These are phyloP conservation scores for Stevia rebaudiana DNA, from an alignment of 140 eudicot genomes.

Conservation along the genomic window DNA sequence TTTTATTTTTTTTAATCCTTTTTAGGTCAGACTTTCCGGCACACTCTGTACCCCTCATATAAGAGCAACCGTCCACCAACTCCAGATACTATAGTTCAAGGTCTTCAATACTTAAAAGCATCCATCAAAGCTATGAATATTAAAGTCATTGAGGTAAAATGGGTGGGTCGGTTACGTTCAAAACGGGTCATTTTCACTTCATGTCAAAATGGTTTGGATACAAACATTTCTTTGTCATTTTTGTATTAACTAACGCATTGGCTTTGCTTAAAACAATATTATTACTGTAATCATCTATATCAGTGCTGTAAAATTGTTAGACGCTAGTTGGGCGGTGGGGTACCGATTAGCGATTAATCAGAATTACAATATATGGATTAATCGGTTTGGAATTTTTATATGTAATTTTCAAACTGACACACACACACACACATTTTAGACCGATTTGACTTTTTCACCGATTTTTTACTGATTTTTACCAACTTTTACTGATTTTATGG, in stretches of 20 bases:
- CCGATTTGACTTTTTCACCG: no score
- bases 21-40: constrained; percentile 85
- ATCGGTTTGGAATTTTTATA: no score
- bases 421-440: no score
- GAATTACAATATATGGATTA: no score
- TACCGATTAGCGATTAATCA: no score
- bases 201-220: neutral
- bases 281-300: neutral
- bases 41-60: constrained; percentile 81
- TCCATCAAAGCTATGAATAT: constrained; percentile 90
- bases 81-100: constrained; percentile 95
- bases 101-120: constrained; percentile 93
- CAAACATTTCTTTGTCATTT: neutral
- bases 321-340: no score
- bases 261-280: neutral
- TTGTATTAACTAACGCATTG: neutral
- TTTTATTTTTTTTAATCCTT: no score
- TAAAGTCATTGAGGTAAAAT: constrained; percentile 84
- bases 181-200: neutral
- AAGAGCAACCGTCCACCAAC: constrained; percentile 96
- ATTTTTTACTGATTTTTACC: no score
- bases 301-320: no score
- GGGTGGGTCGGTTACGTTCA: neutral
- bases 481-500: no score
- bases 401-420: no score